Base-by-base conservation (phyloP, 23 red algal species). In the Gracilariopsis chorda region DNA sequence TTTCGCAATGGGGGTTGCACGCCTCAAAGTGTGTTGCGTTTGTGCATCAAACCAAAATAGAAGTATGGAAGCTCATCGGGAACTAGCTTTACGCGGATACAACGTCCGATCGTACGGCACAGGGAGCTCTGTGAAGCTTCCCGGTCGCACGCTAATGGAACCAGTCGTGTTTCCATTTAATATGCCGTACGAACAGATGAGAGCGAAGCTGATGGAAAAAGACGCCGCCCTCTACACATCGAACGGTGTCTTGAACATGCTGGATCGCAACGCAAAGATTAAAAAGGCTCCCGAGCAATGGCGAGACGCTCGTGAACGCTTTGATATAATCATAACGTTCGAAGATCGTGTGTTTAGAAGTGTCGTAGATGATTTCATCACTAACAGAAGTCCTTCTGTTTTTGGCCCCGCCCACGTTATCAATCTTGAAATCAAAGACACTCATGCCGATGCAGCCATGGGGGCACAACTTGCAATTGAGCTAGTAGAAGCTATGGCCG, bases 1-100 rank as follows among this genome's bases (percentile, higher is more conserved):
- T 36, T 34, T 73, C 67, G 39, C 40, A 27, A 91, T 91, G 88
- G 58, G 45, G 20, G 77, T 21, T 4, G 74, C 35, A 13, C 73
- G 77, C 13, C 63, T 91, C 17, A 69, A 88, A 35, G 77, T 97
- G 35, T 86, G 78, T 47, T 90, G 80, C 62, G 94, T 97, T 29
- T 97, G 94, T 42, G 88, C 88, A 0, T 97, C 94, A 25, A 97
- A 97, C 70, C 79, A 87, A 74, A 97, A 97, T 61, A 69, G 94
- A 48, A 89, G 82, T 58, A 97, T 97, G 94, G 94, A 92, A 40
- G 88, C 94, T 27, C 94, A 97, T 44, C 71, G 70, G 20, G 77
- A 84, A 63, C 75, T 97, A 51, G 71, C 83, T 3, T 58, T 88
- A 34, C 74, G 84, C 36, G 94, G 94, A 20, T 97, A 92, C 47